Evolutionary conservation across 75 land plant genomes (phyloP), one percentile per base, ranked within the genome.

Genomic region (Pinus taeda): DNA sequence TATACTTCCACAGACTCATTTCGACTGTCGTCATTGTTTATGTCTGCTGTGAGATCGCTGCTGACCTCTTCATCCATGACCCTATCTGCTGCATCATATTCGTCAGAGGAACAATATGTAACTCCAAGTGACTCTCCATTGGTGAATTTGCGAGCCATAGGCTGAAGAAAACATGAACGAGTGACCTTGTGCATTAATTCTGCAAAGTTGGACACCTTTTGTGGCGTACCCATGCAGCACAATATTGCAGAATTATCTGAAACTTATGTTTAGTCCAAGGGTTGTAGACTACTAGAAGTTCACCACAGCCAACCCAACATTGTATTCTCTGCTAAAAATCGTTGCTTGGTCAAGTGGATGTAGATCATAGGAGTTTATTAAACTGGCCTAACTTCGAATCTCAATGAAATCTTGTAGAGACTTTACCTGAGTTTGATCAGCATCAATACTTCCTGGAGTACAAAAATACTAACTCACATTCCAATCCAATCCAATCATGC

Each of bases 171-270:
- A 79, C 93, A 91, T 8, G 87, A 81, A 22, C 92, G 75, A 15
- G 92, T 62, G 30, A 89, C 89, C 5, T 89, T 87, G 9, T 91
- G 89, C 57, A 89, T 77, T 74, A 91, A 88, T 81, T 89, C 88
- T 56, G 87, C 85, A 75, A 89, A 66, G 37, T 81, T 87, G 21
- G 84, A 75, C 13, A 80, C 85, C 75, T 69, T 85, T 77, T 56
- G 21, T 36, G 53, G 24, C 42, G 45, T 20, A 42, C 72, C 72
- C 72, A 69, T 69, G 45, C 72, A 69, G 72, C 42, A 24, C 39
- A 30, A 30, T 9, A 15, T 21, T 20, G 12, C 2, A 49, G 55
- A 49, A 49, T 49, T 12, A 53, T 67, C 39, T 33, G 20, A 30
- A 67, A 7, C 3, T 2, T 18, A 11, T 67, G 22, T 39, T 1